Conservation (phyloP, 805 yeast species). For the Candida dendrica region DNA sequence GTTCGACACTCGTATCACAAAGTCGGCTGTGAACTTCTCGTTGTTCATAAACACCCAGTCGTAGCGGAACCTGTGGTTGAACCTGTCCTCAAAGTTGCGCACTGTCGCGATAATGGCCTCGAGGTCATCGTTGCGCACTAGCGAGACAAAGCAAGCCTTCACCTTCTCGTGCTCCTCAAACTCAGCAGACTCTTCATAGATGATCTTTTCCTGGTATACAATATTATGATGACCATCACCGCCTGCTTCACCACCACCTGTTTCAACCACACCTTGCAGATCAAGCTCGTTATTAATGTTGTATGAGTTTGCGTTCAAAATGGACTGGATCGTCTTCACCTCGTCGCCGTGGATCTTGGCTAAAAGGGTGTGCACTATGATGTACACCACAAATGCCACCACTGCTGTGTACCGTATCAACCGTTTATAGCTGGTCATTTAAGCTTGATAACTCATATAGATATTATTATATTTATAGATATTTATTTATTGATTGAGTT, state of each 20-base stretch:
- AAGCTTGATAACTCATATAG: too few relatives aligned
- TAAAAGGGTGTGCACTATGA: constrained; percentile 11
- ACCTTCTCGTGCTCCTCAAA: background rate
- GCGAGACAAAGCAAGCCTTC: constrained; percentile 30
- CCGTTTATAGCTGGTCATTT: constrained; percentile 9
- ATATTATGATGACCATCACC: background rate
- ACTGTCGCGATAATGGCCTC: constrained; percentile 53
- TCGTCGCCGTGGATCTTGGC: constrained; percentile 4
- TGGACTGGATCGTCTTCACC: constrained; percentile 7
- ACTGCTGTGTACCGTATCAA: constrained; percentile 13
- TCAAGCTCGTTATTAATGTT: constrained; percentile 10
- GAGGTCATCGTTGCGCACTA: constrained; percentile 66
- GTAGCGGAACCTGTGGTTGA: constrained; percentile 68
- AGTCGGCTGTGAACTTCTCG: constrained; percentile 64
- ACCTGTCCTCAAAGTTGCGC: constrained; percentile 68
- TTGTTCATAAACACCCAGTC: constrained; percentile 94
- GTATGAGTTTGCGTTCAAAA: constrained; percentile 12
- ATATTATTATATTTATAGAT: too few relatives aligned
- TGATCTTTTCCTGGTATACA: background rate
- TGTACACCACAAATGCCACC: constrained; percentile 9
- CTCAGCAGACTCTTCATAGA: background rate
- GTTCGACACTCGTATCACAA: constrained; percentile 44
- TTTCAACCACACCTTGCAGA: background rate
- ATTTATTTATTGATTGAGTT: too few relatives aligned
- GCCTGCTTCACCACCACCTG: background rate